These are phyloP conservation scores for Ocimum tenuiflorum DNA, from an alignment of 257 asterid genomes.

Conservation along the genomic window DNA sequence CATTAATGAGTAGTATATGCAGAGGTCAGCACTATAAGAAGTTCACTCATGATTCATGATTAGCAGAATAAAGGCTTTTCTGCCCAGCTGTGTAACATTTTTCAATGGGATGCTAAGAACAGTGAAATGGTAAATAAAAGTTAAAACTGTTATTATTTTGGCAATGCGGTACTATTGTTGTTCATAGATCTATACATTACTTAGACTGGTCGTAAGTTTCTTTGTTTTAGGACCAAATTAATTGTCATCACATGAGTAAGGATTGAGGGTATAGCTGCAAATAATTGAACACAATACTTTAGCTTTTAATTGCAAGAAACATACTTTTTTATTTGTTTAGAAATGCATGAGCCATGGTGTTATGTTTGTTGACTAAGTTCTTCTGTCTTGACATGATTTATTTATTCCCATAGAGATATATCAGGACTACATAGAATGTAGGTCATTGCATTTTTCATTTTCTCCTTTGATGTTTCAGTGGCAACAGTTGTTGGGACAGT, in stretches of 20 bases:
- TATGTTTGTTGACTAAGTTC: neutral
- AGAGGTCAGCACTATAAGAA: neutral
- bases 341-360: no score
- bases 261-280: neutral
- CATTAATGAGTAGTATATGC: neutral
- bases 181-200: no score
- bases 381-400: slow-evolving; percentile 1
- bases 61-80: neutral
- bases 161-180: no score
- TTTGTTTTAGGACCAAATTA: neutral
- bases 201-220: neutral
- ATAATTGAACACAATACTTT: neutral
- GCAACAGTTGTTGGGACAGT: slow-evolving; percentile 62
- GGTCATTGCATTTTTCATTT: neutral
- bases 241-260: neutral
- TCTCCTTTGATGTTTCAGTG: slow-evolving; percentile 40
- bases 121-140: no score
- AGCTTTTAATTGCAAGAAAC: neutral
- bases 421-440: neutral
- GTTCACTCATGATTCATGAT: neutral
- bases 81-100: no score
- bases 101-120: no score
- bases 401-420: neutral
- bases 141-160: no score
- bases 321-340: neutral